Evolutionary conservation across 164 flowering plant genomes (phyloP).

Genomic region (Tinospora cordifolia): DNA sequence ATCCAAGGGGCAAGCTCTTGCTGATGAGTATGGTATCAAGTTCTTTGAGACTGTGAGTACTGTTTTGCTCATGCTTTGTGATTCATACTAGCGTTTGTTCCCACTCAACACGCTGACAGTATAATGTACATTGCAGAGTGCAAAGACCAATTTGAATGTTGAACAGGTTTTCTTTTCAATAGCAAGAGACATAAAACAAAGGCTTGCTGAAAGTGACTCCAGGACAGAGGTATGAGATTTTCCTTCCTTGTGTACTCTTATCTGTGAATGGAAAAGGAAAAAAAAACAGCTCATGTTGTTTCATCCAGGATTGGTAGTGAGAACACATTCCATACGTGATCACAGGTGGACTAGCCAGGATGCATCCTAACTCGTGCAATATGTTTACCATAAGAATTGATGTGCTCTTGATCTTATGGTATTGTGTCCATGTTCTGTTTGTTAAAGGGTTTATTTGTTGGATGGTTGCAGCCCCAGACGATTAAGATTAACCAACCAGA

Average conservation of each 20-base stretch:
- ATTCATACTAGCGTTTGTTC: not conserved
- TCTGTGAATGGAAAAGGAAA: no score
- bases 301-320: no score
- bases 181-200: conserved; percentile 78
- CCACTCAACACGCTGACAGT: conserved; percentile 4
- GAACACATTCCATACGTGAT: no score
- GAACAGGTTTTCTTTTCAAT: conserved; percentile 78
- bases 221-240: conserved; percentile 40
- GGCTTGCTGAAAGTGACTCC: conserved; percentile 63
- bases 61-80: not conserved
- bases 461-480: conserved; percentile 50
- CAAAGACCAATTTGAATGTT: conserved; percentile 73
- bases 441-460: not conserved
- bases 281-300: no score
- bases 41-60: conserved; percentile 80
- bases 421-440: not conserved
- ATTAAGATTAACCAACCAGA: conserved; percentile 58
- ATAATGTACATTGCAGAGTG: conserved; percentile 44
- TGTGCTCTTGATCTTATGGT: no score
- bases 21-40: conserved; percentile 88
- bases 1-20: conserved; percentile 79
- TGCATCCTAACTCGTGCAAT: no score
- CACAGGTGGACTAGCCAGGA: no score
- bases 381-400: no score
- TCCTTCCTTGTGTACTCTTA: not conserved